Base-by-base conservation (phyloP, 2,329 filamentous ascomycete species). In the Diaporthe velutina region DNA sequence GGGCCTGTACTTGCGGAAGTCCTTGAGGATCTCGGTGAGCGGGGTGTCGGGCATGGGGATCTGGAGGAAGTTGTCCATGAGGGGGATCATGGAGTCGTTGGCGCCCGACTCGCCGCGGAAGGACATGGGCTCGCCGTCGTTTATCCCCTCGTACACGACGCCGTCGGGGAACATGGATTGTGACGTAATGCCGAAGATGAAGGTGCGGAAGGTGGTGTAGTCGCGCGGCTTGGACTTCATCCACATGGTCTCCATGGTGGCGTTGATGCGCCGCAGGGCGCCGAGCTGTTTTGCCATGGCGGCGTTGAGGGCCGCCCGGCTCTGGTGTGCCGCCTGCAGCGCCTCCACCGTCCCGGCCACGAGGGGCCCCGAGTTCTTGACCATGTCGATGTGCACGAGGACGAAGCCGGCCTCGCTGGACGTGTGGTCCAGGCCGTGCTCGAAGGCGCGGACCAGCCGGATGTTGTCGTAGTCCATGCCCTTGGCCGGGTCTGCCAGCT, bases 371-470 rank as follows among this genome's bases (percentile, higher is more conserved):
- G 95, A 96, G 83, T 98, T 92, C 81, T 92, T 93, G 67, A 98
- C 96, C 96, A 98, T 98, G 84, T 97, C 95, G 70, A 98, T 92
- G 83, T 98, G 96, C 6, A 97, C 96, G 17, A 98, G 90, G n/a
- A 98, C 95, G 82, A 98, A 98, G 67, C 96, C 96, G 0, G 96
- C 96, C 83, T 98, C 96, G 10, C 95, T 98, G 4, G 95, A 97
- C 42, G 89, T 89, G 0, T 94, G 94, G 82, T 98, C 94, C 12
- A 98, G 91, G 19, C 96, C 96, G 79, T 93, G 91, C 85, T 98
- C 96, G 80, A 98, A 98, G 33, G 95, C 96, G 48, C 96, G 94
- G 81, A 98, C 93, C 42, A 98, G 91, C 15, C 95, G 93, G 33
- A 98, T 88, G 86, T 93, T 93, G 79, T 88, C 85, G 80, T 92